Conservation (phyloP, 2,329 filamentous ascomycete genomes). For the Aspergillus sp. region DNA sequence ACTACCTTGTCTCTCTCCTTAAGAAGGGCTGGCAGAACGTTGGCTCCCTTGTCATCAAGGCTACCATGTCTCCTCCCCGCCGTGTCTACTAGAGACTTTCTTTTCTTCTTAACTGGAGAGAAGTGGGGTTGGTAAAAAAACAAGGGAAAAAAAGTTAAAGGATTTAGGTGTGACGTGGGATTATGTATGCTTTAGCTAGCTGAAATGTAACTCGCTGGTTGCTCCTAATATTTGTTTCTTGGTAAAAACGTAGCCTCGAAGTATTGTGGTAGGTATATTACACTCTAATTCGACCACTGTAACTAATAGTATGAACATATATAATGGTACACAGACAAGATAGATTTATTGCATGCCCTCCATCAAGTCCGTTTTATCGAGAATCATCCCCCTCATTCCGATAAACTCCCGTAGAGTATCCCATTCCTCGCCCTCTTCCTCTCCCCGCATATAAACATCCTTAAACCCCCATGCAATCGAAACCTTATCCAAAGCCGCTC, state of each 20-base stretch:
- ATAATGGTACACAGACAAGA: not conserved
- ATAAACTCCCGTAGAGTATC: constrained; percentile 80
- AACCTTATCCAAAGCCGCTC: constrained; percentile 80
- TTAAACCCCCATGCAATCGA: constrained; percentile 91
- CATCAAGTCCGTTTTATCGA: constrained; percentile 89
- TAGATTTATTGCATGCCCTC: constrained; percentile 73
- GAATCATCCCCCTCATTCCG: constrained; percentile 78
- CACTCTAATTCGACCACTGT: not conserved
- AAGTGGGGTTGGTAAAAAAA: not conserved
- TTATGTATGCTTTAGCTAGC: constrained; percentile 30
- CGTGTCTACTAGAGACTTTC: constrained; percentile 78
- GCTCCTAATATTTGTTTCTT: constrained; percentile 22
- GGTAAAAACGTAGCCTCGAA: not conserved
- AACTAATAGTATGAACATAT: not conserved
- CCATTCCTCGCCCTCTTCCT: constrained; percentile 91
- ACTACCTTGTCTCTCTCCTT: constrained; percentile 98
- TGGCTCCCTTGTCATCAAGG: constrained; percentile 99
- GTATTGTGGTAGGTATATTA: not conserved
- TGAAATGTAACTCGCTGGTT: constrained; percentile 35
- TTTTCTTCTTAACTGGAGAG: constrained; percentile 1
- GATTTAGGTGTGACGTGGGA: constrained; percentile 24
- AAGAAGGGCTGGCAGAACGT: constrained; percentile 99
- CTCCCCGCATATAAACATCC: constrained; percentile 74
- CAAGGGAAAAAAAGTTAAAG: not conserved
- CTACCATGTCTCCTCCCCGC: constrained; percentile 98